Evolutionary conservation across 768 basidiomycete genomes (phyloP).

Genomic region (Amanita thiersii): DNA sequence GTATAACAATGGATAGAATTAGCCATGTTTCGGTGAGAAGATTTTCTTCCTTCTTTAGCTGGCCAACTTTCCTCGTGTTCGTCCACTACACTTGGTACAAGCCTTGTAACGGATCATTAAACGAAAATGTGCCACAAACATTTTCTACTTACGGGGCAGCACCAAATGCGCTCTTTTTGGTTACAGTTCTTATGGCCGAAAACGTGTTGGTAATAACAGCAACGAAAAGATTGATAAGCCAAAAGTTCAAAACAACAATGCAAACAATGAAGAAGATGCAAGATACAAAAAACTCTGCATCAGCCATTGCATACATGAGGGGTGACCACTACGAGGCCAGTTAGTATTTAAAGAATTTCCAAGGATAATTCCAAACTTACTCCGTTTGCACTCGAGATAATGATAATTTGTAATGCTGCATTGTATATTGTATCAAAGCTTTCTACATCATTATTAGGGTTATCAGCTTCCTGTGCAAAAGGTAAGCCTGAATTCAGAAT

Average conservation of each 20-base stretch:
- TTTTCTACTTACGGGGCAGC: slow-evolving; percentile 55
- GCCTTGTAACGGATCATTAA: slow-evolving; percentile 15
- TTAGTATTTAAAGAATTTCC: slow-evolving; percentile 4
- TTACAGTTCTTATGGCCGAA: slow-evolving; percentile 77
- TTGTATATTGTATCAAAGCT: slow-evolving; percentile 89
- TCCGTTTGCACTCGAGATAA: slow-evolving; percentile 74
- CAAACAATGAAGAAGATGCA: slow-evolving; percentile 82
- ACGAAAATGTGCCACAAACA: not conserved
- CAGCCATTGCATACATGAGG: slow-evolving; percentile 85
- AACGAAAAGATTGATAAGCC: slow-evolving; percentile 89
- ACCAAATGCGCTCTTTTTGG: slow-evolving; percentile 88
- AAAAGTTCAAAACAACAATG: slow-evolving; percentile 85
- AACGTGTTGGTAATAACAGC: slow-evolving; percentile 96
- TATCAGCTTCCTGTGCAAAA: slow-evolving; percentile 43
- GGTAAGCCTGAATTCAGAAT: not conserved
- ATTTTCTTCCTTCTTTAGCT: slow-evolving; percentile 33
- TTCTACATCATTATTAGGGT: slow-evolving; percentile 57
- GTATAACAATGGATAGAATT: slow-evolving; percentile 52
- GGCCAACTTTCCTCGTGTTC: slow-evolving; percentile 62
- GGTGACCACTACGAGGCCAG: slow-evolving; percentile 49
- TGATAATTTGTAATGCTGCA: slow-evolving; percentile 73
- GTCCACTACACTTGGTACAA: slow-evolving; percentile 30
- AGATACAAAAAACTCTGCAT: slow-evolving; percentile 84
- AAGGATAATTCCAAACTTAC: slow-evolving; percentile 31
- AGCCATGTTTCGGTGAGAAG: slow-evolving; percentile 35